Conservation (phyloP, 1,139 yeast species). For the Entelexis paramagnoliae region DNA sequence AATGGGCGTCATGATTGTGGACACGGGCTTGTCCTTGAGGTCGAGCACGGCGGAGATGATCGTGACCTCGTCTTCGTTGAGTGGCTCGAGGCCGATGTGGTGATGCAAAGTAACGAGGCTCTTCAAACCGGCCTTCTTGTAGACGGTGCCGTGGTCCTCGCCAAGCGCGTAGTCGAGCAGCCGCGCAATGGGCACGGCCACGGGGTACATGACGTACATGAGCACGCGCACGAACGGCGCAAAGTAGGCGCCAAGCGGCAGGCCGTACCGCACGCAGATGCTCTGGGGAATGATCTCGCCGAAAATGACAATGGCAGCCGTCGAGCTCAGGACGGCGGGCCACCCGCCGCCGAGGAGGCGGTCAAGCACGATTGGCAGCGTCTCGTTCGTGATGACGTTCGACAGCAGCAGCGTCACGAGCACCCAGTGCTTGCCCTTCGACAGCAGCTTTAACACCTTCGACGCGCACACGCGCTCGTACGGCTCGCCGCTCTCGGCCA, state of each 20-base stretch:
- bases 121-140: constrained; percentile 85
- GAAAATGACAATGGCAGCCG: constrained; percentile 84
- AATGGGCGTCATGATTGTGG: constrained; percentile 88
- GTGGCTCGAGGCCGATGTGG: constrained; percentile 90
- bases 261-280: constrained; percentile 82
- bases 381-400: constrained; percentile 90
- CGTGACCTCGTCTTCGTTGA: constrained; percentile 91
- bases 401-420: constrained; percentile 69
- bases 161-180: constrained; percentile 76
- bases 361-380: constrained; percentile 87
- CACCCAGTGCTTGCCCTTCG: constrained; percentile 95
- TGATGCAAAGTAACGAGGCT: constrained; percentile 85
- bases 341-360: constrained; percentile 93
- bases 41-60: constrained; percentile 90
- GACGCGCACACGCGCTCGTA: constrained; percentile 61
- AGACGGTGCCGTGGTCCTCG: constrained; percentile 92
- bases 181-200: constrained; percentile 83
- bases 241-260: constrained; percentile 82
- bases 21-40: constrained; percentile 80
- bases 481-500: constrained; percentile 40
- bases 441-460: constrained; percentile 60
- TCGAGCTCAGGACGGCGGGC: constrained; percentile 90
- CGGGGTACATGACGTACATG: constrained; percentile 86
- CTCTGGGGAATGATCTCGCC: constrained; percentile 97
- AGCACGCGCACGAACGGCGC: constrained; percentile 75